Evolutionary conservation across 257 asterid genomes (phyloP), one percentile per base, ranked within the genome.

Genomic region (Schizonepeta tenuifolia): DNA sequence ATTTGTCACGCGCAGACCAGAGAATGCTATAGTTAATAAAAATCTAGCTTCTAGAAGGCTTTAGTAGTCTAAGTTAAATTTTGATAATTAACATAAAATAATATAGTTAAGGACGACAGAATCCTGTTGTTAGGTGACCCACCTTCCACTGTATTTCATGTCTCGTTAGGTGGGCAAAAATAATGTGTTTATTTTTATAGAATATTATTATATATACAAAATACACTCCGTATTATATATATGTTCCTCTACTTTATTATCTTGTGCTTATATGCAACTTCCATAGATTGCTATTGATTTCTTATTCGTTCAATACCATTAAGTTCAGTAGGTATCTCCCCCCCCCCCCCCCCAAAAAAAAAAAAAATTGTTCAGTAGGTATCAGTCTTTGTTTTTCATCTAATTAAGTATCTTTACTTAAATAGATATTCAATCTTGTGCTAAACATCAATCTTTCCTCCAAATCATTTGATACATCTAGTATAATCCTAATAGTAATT

Each of bases 41-140:
- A 18, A 18, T 53, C 58, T 20, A 62, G 69, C 65, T 77, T 77
- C 81, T 77, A 70, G 81, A 77, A 77, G 38, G 12, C 61, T 20
- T 28, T n/a, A n/a, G 53, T 63, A 43, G 58, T 58, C 50, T 61
- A 36, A n/a, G n/a, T 10, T 63, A 46, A 58, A 3, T 40, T n/a
- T 26, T 59, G 62, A 58, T 20, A 22, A 21, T 10, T 9, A 28
- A 24, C 33, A 17, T 17, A n/a, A 60, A 54, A 66, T 22, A 46
- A n/a, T 63, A 51, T 38, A 38, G 53, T 38, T 65, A 55, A 62
- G 44, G 56, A 65, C 56, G 76, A 62, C 72, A 73, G 20, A 74
- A 60, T 68, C 72, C 71, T 73, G 53, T 68, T 51, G 75, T 53
- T 78, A 73, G 79, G 73, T 73, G 73, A 78, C 79, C 82, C 63